These are phyloP conservation scores for Hypoxylon sp. DNA, from an alignment of 2,329 filamentous ascomycete species.

Conservation along the genomic window DNA sequence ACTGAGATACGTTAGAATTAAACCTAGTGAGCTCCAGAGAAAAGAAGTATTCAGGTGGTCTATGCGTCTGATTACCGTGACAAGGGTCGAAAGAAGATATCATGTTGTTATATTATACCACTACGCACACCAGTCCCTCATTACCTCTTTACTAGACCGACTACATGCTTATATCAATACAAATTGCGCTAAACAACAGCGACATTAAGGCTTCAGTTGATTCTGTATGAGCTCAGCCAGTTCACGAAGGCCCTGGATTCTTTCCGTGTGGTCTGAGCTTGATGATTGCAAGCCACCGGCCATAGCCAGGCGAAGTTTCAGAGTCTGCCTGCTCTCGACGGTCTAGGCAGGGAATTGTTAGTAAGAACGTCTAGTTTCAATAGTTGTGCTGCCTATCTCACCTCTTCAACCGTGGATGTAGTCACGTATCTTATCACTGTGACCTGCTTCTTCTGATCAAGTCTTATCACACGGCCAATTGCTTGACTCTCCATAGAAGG, in stretches of 20 bases:
- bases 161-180: no score
- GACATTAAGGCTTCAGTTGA: conserved; percentile 6
- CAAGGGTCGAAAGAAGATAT: no score
- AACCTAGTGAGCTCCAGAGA: no score
- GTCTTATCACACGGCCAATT: conserved; percentile 49
- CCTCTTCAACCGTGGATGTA: conserved; percentile 51
- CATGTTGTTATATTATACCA: no score
- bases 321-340: conserved; percentile 14
- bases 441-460: conserved; percentile 50
- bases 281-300: conserved; percentile 18
- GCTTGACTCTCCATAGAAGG: conserved; percentile 54
- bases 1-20: no score
- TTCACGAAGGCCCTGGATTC: conserved; percentile 11
- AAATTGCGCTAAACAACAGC: no score
- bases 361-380: neutral
- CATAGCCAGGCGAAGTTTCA: conserved; percentile 22
- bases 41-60: no score
- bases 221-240: conserved; percentile 10
- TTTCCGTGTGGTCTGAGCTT: conserved; percentile 10
- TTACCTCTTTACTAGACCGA: no score
- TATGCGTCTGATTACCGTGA: no score
- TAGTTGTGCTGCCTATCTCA: conserved; percentile 18
- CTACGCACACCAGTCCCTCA: no score
- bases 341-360: conserved; percentile 10
- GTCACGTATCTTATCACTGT: conserved; percentile 51